Conservation (phyloP, 1,139 yeast species). For the Blastobotrys buckinghamii region DNA sequence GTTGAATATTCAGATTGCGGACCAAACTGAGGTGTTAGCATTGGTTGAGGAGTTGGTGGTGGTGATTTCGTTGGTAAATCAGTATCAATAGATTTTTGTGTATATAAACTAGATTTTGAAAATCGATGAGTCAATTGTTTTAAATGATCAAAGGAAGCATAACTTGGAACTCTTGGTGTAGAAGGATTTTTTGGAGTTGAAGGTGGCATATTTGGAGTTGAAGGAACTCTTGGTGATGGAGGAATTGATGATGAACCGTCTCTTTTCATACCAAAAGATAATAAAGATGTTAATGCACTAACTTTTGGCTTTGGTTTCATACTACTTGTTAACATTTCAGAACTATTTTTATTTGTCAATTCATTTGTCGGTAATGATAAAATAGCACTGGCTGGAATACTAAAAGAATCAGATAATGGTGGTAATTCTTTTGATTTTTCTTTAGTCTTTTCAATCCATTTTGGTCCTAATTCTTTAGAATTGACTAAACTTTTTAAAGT, state of each 20-base stretch:
- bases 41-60: neutral
- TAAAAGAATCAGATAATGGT: constrained; percentile 14
- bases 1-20: no score
- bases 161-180: neutral
- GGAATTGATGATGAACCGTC: neutral
- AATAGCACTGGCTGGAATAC: constrained; percentile 23
- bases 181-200: neutral
- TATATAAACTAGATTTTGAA: neutral
- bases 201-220: neutral
- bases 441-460: constrained; percentile 18
- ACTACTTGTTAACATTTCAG: constrained; percentile 20
- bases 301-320: constrained; percentile 17
- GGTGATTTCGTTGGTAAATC: neutral
- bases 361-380: constrained; percentile 19
- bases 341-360: constrained; percentile 5
- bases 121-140: neutral
- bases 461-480: constrained; percentile 9
- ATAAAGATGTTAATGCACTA: constrained; percentile 23
- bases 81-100: neutral
- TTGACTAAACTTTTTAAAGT: neutral
- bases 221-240: neutral
- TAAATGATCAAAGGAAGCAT: neutral
- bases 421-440: constrained; percentile 15
- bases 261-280: constrained; percentile 13
- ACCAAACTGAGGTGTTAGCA: neutral